Conservation (phyloP, 495 filamentous ascomycete genomes). For the Neurospora hispaniola region DNA sequence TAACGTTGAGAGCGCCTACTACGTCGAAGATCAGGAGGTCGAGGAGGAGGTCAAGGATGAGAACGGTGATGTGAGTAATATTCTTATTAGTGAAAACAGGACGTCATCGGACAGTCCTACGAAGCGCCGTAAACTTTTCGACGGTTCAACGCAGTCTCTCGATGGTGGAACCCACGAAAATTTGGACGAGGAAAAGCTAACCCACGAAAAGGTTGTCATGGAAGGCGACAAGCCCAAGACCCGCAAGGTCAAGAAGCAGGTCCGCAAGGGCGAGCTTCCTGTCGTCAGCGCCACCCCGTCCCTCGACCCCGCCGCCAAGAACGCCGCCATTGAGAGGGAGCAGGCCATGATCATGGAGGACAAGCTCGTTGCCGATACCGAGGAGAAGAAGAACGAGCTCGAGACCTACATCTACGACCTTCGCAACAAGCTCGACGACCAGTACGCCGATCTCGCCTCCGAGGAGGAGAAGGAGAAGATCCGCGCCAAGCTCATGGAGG, state of each 20-base stretch:
- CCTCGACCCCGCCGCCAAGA: conserved; percentile 58
- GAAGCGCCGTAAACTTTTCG: background rate
- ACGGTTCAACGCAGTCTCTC: background rate
- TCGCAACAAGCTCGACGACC: conserved; percentile 84
- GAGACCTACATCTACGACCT: conserved; percentile 95
- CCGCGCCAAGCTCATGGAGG: conserved; percentile 62
- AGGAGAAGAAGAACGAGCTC: conserved; percentile 99
- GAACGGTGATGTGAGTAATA: conserved; percentile 54
- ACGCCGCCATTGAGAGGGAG: conserved; percentile 65
- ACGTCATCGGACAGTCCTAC: background rate
- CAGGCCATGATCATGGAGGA: conserved; percentile 91
- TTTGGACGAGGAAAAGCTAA: background rate
- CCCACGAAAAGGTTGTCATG: conserved; percentile 41
- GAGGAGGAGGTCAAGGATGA: conserved; percentile 82
- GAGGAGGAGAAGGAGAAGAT: conserved; percentile 90
- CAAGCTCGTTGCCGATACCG: conserved; percentile 95
- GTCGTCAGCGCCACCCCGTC: conserved; percentile 74
- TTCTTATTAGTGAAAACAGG: conserved; percentile 2
- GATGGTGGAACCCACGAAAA: background rate
- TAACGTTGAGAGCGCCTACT: conserved; percentile 95
- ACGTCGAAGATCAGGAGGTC: conserved; percentile 94
- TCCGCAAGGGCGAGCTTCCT: conserved; percentile 93
- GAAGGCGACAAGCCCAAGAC: conserved; percentile 80
- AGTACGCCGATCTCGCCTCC: conserved; percentile 76
- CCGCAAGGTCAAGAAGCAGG: conserved; percentile 98